Conservation (phyloP, 225 moss, liverwort and hornwort genomes). For the Antitrichia curtipendula region DNA sequence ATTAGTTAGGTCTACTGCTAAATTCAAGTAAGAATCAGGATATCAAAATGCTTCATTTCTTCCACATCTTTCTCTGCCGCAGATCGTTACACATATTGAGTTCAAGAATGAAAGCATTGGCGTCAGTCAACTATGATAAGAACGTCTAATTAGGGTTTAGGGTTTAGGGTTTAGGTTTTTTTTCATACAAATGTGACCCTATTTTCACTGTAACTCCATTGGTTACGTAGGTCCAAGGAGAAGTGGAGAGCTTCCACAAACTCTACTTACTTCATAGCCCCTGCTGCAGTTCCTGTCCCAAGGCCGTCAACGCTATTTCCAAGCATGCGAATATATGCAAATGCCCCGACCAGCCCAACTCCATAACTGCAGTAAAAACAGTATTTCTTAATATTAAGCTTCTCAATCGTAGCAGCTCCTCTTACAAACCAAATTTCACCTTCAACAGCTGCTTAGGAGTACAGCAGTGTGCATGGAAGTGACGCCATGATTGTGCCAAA, state of each 20-base stretch:
- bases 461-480: not conserved
- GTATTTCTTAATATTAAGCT: not conserved
- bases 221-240: not conserved
- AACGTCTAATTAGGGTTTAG: no score
- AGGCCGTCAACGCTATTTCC: slow-evolving; percentile 82
- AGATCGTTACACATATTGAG: not conserved
- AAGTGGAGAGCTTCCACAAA: not conserved
- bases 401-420: not conserved
- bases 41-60: not conserved
- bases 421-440: not conserved
- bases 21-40: not conserved
- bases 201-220: no score
- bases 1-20: not conserved
- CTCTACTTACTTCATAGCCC: slow-evolving; percentile 46
- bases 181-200: no score
- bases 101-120: not conserved
- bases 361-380: slow-evolving; percentile 51
- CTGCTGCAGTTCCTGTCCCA: slow-evolving; percentile 8
- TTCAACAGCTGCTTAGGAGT: not conserved
- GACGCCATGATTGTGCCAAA: not conserved
- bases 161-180: no score
- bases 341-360: slow-evolving; percentile 60
- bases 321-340: slow-evolving; percentile 83
- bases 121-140: not conserved
- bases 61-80: not conserved